Percentiles rank a stretch among this genome's conserved stretches.
Evolutionary conservation across 1,284 basidiomycete genomes (phyloP).

Genomic region (Rhodotorula sp.): DNA sequence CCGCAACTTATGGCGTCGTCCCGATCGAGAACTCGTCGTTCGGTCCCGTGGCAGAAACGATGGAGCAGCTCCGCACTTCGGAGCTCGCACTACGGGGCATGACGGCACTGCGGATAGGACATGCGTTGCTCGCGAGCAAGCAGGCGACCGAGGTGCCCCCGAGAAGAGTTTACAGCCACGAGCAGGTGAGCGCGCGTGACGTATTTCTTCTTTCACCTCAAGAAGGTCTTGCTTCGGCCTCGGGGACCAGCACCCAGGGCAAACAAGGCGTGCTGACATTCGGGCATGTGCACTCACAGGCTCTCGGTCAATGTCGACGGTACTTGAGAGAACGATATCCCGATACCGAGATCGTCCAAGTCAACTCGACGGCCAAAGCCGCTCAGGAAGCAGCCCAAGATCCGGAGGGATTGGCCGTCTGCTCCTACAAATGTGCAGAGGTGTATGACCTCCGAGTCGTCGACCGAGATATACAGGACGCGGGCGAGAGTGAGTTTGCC

Average conservation of each 20-base stretch:
- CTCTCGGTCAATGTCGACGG: slow-evolving; percentile 39
- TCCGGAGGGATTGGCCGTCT: slow-evolving; percentile 38
- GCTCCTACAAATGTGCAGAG: slow-evolving; percentile 40
- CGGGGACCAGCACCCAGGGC: too few relatives aligned
- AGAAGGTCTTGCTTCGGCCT: background rate
- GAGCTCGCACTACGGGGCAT: slow-evolving; percentile 27
- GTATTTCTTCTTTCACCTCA: too few relatives aligned
- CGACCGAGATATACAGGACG: slow-evolving; percentile 44
- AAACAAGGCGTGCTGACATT: background rate
- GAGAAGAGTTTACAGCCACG: slow-evolving; percentile 42
- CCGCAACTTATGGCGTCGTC: slow-evolving; percentile 33
- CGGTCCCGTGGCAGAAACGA: slow-evolving; percentile 41
- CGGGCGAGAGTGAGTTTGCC: slow-evolving; percentile 33
- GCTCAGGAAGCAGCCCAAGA: slow-evolving; percentile 32
- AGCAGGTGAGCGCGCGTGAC: slow-evolving; percentile 36
- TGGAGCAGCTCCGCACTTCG: slow-evolving; percentile 29
- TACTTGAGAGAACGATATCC: slow-evolving; percentile 37
- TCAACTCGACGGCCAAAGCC: slow-evolving; percentile 42
- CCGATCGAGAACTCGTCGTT: slow-evolving; percentile 44
- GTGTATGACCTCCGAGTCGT: slow-evolving; percentile 40
- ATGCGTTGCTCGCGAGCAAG: slow-evolving; percentile 32
- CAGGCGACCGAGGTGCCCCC: slow-evolving; percentile 2
- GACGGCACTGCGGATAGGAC: slow-evolving; percentile 38
- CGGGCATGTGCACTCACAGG: slow-evolving; percentile 22
- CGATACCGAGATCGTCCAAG: slow-evolving; percentile 22